phyloP scores from a whole-genome alignment of 805 yeast genomes.

The Myxozyma lipomycoides region DNA sequence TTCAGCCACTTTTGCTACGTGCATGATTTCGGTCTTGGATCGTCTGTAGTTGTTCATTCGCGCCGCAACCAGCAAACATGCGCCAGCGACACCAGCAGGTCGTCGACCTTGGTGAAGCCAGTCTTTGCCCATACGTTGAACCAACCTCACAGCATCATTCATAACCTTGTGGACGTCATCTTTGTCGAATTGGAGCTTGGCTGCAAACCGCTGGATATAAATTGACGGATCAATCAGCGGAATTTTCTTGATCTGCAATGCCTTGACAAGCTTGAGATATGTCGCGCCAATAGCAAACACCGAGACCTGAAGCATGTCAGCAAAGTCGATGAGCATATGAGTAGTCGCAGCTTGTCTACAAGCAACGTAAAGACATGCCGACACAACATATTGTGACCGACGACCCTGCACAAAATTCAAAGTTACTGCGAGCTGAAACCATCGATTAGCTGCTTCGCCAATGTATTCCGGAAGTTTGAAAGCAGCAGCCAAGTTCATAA shows the following conservation, averaged over 20 bases:
- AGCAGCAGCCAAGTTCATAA: conserved; percentile 74
- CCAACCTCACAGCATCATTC: conserved; percentile 79
- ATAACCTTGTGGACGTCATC: conserved; percentile 61
- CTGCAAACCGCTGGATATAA: conserved; percentile 91
- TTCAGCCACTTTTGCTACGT: conserved; percentile 92
- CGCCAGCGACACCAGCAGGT: conserved; percentile 99
- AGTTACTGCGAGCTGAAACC: conserved; percentile 83
- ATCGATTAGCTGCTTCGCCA: conserved; percentile 78
- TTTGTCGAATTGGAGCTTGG: conserved; percentile 74
- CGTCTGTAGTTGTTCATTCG: conserved; percentile 94
- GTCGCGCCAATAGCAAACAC: conserved; percentile 96
- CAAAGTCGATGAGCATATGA: conserved; percentile 94
- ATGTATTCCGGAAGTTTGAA: conserved; percentile 78
- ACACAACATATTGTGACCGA: conserved; percentile 88
- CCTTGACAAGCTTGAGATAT: conserved; percentile 85
- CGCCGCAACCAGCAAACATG: conserved; percentile 87
- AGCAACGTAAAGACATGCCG: conserved; percentile 91
- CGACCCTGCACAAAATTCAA: conserved; percentile 96
- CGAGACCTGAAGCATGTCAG: conserved; percentile 81
- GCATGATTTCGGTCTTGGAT: conserved; percentile 88
- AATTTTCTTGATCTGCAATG: conserved; percentile 65
- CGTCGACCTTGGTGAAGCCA: conserved; percentile 97
- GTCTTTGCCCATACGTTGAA: conserved; percentile 86
- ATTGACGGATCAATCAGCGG: conserved; percentile 94
- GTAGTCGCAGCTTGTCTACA: conserved; percentile 88